Conservation (phyloP, 1,284 basidiomycete species). For the Heterobasidion irregulare region DNA sequence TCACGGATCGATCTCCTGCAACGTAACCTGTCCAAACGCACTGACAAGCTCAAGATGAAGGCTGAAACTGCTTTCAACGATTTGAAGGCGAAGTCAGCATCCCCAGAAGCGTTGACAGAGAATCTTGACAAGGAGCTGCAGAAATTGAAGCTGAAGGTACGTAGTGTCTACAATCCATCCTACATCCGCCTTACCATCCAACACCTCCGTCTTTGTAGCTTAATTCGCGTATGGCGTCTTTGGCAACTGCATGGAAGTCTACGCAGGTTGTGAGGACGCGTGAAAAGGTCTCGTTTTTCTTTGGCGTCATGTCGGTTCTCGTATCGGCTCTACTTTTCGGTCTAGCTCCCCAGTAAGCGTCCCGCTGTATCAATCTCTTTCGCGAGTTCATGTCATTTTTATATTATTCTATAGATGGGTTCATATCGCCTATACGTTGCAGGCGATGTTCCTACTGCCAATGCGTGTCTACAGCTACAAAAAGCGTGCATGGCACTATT, state of each 20-base stretch:
- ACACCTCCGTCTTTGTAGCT: constrained; percentile 38
- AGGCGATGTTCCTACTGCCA: constrained; percentile 72
- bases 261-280: constrained; percentile 88
- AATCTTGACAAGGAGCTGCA: constrained; percentile 82
- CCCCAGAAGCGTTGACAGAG: constrained; percentile 53
- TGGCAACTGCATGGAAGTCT: constrained; percentile 79
- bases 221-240: constrained; percentile 60
- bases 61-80: constrained; percentile 56
- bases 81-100: constrained; percentile 59
- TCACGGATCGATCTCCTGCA: constrained; percentile 87
- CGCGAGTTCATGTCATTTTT: constrained; percentile 2
- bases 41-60: constrained; percentile 71
- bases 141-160: constrained; percentile 65
- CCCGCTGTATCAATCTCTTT: constrained; percentile 15
- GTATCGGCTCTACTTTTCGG: constrained; percentile 80
- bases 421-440: constrained; percentile 71
- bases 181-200: not conserved
- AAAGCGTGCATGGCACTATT: constrained; percentile 87
- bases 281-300: constrained; percentile 87
- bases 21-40: constrained; percentile 79
- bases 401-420: constrained; percentile 46
- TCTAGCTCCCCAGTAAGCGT: constrained; percentile 68
- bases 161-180: constrained; percentile 9
- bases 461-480: constrained; percentile 80
- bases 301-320: constrained; percentile 85